phyloP scores from a whole-genome alignment of 768 basidiomycete genomes.

The Paxillus ammoniavirescens region DNA sequence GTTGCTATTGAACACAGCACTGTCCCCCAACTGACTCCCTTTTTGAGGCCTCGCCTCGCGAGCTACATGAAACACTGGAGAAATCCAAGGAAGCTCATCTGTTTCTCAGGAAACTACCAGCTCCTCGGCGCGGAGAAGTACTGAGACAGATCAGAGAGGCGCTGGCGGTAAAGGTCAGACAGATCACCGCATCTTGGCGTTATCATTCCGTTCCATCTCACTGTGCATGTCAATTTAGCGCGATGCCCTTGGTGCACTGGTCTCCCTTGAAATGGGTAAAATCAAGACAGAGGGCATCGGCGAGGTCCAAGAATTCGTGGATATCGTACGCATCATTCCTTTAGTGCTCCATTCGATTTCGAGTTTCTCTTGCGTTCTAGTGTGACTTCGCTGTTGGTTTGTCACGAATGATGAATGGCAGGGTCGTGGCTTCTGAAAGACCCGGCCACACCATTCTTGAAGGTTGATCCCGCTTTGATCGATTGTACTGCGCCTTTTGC shows the following conservation, averaged over 20 bases:
- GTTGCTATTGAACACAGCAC: neutral
- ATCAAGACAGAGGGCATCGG: slow-evolving; percentile 88
- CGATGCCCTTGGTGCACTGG: slow-evolving; percentile 74
- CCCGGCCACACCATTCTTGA: slow-evolving; percentile 90
- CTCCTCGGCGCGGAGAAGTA: slow-evolving; percentile 86
- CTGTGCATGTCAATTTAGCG: slow-evolving; percentile 43
- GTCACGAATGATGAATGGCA: slow-evolving; percentile 92
- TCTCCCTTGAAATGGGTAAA: slow-evolving; percentile 90
- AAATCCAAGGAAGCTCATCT: slow-evolving; percentile 73
- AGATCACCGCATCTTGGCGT: neutral
- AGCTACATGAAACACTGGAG: slow-evolving; percentile 66
- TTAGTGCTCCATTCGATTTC: neutral
- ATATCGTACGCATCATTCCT: slow-evolving; percentile 65
- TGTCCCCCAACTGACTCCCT: slow-evolving; percentile 11
- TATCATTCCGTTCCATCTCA: slow-evolving; percentile 5
- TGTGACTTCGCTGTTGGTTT: slow-evolving; percentile 94
- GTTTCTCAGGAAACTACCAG: slow-evolving; percentile 73
- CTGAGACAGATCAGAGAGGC: slow-evolving; percentile 81
- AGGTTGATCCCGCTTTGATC: slow-evolving; percentile 41
- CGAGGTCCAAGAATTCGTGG: slow-evolving; percentile 93
- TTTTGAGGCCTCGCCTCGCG: slow-evolving; percentile 62
- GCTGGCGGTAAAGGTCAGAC: slow-evolving; percentile 66
- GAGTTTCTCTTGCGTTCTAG: slow-evolving; percentile 37
- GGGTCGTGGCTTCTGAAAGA: slow-evolving; percentile 83
- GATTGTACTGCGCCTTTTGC: neutral